A percentile compares a stretch with the other conserved stretches of the same genome.
Conservation (phyloP, 306 rosid genomes). For the Cucumis sativus region DNA sequence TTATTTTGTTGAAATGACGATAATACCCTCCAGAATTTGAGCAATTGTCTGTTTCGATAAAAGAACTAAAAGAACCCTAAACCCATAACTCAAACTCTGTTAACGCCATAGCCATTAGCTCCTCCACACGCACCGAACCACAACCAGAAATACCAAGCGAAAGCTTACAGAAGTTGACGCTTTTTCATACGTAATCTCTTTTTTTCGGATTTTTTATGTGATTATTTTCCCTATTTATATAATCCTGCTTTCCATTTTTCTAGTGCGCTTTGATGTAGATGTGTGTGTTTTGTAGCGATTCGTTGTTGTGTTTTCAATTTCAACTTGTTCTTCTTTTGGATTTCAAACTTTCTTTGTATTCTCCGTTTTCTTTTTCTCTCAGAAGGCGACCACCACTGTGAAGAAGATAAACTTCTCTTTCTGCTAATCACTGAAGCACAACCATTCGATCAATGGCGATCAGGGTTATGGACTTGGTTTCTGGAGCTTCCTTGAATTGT, state of each 20-base stretch:
- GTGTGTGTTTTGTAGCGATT: neutral
- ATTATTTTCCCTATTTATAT: neutral
- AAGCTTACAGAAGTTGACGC: neutral
- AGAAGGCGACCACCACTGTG: neutral
- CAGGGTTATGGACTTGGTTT: slow-evolving; percentile 22
- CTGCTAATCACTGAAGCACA: neutral
- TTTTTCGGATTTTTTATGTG: neutral
- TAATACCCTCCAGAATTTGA: neutral
- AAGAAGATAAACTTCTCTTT: neutral
- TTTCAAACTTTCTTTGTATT: neutral
- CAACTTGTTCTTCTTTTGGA: neutral
- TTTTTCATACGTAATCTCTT: neutral
- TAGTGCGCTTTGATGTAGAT: neutral
- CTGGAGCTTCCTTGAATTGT: slow-evolving; percentile 10
- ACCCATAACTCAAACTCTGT: neutral
- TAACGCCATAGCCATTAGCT: neutral
- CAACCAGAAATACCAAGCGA: neutral
- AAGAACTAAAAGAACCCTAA: neutral
- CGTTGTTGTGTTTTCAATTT: neutral
- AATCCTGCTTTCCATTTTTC: neutral
- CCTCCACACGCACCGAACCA: neutral
- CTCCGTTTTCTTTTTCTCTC: neutral
- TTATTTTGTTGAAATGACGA: neutral
- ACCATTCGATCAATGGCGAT: slow-evolving; percentile 19
- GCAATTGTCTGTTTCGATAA: neutral